Base-by-base conservation (phyloP, 2,329 filamentous ascomycete genomes). In the Ascochyta pisi region DNA sequence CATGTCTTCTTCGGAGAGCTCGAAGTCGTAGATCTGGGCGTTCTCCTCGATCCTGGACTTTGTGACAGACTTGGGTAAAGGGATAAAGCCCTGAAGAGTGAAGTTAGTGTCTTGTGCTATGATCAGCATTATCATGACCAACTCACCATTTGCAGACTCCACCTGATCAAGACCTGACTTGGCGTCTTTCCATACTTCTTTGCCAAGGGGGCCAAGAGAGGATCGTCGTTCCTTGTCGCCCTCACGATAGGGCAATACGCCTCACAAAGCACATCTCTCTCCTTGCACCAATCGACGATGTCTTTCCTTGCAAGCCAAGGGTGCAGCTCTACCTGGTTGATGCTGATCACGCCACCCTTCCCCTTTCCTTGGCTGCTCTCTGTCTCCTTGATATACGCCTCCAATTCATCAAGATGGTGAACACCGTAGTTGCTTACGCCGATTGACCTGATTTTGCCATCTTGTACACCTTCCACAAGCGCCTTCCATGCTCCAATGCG, bases 291-390 rank as follows among this genome's bases (percentile, higher is more conserved):
- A 42, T 84, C 79, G 8, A 88, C 86, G 58, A 97, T 91, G 68
- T 96, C 92, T 22, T 82, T 79, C n/a, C 92, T 83, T 8, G 87
- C 82, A 38, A 92, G 85, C 92, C 92, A 97, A 0, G 93, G 93
- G 76, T 97, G 93, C 10, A 97, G 79, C 77, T 97, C 93, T 76
- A 77, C 61, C 77, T 96, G 93, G 37, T 91, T 92, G 34, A 96
- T 89, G 58, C 88, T 89, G 68, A 96, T 83, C 37, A 91, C 79
- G 23, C 91, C 91, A 4, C 83, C 84, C 63, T 86, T 87, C 9
- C 87, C 88, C 54, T 80, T 77, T 1, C 85, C 86, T 41, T 86
- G 82, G 39, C 84, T 82, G 73, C 86, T 84, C 67, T 90, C 88
- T 0, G 88, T 82, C 72, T 88, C 84, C 64, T 80, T 78, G 67